Base-by-base conservation (phyloP, 2,329 filamentous ascomycete species). In the Aureobasidium sp. region DNA sequence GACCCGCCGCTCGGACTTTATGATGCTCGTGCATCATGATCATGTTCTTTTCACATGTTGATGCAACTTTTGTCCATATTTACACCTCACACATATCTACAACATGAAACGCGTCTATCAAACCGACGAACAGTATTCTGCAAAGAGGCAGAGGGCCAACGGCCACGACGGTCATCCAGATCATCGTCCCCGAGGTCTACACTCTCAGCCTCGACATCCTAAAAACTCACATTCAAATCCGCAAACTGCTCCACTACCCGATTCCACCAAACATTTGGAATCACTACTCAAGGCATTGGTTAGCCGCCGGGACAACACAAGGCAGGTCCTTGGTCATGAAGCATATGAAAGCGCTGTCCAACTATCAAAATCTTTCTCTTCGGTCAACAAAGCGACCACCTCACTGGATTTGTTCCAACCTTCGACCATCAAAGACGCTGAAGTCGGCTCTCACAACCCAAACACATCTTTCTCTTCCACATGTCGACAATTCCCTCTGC, bases 401-500 rank as follows among this genome's bases (percentile, higher is more conserved):
- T 52, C 55, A 10, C 55, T 60, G 15, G 44, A 59, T 23, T 32
- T 58, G 17, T 60, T 58, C 29, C 62, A 59, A 13, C 56, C 62
- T 52, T 17, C 37, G 3, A 63, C 48, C 27, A 20, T 63, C 37
- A 26, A 27, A 41, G 23, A 32, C 39, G 36, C 63, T 5, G 26
- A 60, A 17, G 60, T 71, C n/a, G 44, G 65, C 27, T 27, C 59
- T 61, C 67, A 70, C 55, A 64, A 26, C 8, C 17, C 23, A 20
- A 13, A 10, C 15, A 56, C 5, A 63, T 57, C 53, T 7, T 26
- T 39, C 10, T 23, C 46, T 15, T 42, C 57, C 7, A 20, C 65
- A 36, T 67, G 63, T 65, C 63, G 34, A 63, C 23, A 47, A 3
- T 60, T 44, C n/a, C 44, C 62, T 23, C 63, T 73, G 13, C 73